These are phyloP conservation scores for Platanthera guangdongensis DNA, from an alignment of 106 monocot genomes.

Conservation along the genomic window DNA sequence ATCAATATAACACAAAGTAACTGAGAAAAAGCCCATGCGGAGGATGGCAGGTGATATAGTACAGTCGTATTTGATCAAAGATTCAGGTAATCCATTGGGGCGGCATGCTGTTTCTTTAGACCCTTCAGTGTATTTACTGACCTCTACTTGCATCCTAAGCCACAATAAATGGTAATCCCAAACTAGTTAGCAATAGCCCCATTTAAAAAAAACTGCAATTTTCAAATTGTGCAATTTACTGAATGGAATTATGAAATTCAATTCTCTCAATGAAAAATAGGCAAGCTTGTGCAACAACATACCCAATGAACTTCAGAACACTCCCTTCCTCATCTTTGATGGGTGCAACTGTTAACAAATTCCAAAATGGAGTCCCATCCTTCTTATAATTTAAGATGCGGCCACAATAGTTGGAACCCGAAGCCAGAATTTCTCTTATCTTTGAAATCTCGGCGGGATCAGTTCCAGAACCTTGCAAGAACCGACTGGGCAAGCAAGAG, in stretches of 20 bases:
- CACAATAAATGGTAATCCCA: constrained; percentile 6
- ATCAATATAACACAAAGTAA: background rate
- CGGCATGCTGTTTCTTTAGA: constrained; percentile 65
- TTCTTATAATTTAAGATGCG: constrained; percentile 95
- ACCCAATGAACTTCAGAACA: constrained; percentile 94
- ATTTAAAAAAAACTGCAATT: background rate
- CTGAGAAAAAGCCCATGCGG: background rate
- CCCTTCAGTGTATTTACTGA: constrained; percentile 94
- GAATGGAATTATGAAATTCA: background rate
- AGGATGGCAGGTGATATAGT: background rate
- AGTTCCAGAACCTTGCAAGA: constrained; percentile 88
- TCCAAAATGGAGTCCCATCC: constrained; percentile 96
- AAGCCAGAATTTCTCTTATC: constrained; percentile 50
- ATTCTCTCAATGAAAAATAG: background rate
- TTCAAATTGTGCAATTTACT: background rate
- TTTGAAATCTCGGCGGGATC: constrained; percentile 71
- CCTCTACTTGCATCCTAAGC: constrained; percentile 94
- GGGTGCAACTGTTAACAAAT: constrained; percentile 84
- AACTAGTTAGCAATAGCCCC: background rate
- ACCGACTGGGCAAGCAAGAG: constrained; percentile 47
- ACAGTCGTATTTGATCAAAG: constrained; percentile 95
- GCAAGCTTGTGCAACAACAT: constrained; percentile 12
- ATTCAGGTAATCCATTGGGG: constrained; percentile 93
- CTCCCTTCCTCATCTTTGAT: constrained; percentile 90
- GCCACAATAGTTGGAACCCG: constrained; percentile 74